Percentiles rank a stretch among this genome's conserved stretches.
phyloP scores from a whole-genome alignment of 176 grass and related monocot genomes.

The Phragmites australis region DNA sequence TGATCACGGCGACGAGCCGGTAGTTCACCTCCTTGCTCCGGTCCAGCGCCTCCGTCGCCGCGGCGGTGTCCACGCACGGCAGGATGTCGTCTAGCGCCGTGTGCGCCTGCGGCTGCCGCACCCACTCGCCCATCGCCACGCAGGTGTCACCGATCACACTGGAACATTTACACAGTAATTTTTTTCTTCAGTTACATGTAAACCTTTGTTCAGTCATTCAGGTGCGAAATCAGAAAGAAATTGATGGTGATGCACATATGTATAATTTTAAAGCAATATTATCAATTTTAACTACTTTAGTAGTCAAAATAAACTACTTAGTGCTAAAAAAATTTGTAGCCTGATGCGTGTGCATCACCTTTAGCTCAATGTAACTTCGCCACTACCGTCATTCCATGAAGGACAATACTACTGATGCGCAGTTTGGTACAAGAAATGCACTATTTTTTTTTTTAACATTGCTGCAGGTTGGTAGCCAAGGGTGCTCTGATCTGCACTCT shows the following conservation, averaged over 20 bases:
- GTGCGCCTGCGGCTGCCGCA: constrained; percentile 46
- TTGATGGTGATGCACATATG: too few relatives aligned
- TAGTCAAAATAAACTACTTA: too few relatives aligned
- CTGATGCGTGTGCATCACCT: too few relatives aligned
- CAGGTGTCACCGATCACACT: constrained; percentile 64
- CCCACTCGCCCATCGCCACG: constrained; percentile 69
- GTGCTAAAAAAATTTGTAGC: too few relatives aligned
- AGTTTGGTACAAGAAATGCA: too few relatives aligned
- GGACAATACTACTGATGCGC: background rate
- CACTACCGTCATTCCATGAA: too few relatives aligned
- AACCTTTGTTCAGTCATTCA: too few relatives aligned
- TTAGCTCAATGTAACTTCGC: too few relatives aligned
- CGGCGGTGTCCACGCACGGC: constrained; percentile 55
- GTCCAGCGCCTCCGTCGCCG: constrained; percentile 43
- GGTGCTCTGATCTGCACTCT: background rate
- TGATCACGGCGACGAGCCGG: constrained; percentile 53
- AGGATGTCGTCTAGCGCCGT: constrained; percentile 69
- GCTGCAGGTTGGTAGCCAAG: background rate
- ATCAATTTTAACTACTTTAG: too few relatives aligned
- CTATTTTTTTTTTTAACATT: background rate
- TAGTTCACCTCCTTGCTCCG: constrained; percentile 64
- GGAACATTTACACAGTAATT: background rate
- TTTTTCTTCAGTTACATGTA: too few relatives aligned
- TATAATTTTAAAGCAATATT: too few relatives aligned
- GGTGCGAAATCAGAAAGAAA: too few relatives aligned